Conservation (phyloP, 2,329 filamentous ascomycete species). For the Bipolaris gigantea region DNA sequence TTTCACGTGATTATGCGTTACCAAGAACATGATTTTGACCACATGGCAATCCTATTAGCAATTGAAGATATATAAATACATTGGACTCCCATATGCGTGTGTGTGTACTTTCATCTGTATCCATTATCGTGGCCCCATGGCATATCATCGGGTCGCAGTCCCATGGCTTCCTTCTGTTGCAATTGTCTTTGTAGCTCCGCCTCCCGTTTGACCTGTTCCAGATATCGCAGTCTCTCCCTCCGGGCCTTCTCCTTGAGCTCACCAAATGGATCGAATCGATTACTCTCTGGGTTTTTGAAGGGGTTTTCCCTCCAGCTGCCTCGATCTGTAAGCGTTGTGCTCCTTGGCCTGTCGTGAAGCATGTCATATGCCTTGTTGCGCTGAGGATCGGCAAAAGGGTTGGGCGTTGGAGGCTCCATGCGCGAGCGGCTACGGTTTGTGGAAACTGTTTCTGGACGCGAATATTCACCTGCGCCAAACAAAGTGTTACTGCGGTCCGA, state of each 20-base stretch:
- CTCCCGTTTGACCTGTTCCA: slow-evolving; percentile 31
- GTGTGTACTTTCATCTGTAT: slow-evolving; percentile 2
- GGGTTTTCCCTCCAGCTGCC: slow-evolving; percentile 42
- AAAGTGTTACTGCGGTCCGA: slow-evolving; percentile 31
- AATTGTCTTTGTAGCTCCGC: slow-evolving; percentile 19
- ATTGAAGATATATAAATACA: background rate
- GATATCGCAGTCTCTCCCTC: slow-evolving; percentile 28
- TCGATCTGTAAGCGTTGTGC: slow-evolving; percentile 40
- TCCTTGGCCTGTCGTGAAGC: slow-evolving; percentile 35
- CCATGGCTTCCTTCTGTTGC: slow-evolving; percentile 35
- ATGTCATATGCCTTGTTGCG: slow-evolving; percentile 44
- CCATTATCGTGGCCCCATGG: slow-evolving; percentile 5
- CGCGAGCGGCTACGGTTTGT: slow-evolving; percentile 22
- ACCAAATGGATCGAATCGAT: slow-evolving; percentile 44
- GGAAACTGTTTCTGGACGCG: slow-evolving; percentile 40
- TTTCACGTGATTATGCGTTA: slow-evolving; percentile 8
- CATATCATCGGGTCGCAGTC: slow-evolving; percentile 21
- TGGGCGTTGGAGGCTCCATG: slow-evolving; percentile 29
- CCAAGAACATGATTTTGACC: background rate
- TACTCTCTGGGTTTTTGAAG: slow-evolving; percentile 38
- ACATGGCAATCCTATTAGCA: background rate
- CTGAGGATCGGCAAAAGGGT: slow-evolving; percentile 42
- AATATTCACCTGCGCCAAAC: slow-evolving; percentile 31
- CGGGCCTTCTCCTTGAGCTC: slow-evolving; percentile 40
- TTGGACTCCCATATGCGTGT: background rate